phyloP scores from a whole-genome alignment of 108 stramenopile genomes.

The Epithemia pelagica region DNA sequence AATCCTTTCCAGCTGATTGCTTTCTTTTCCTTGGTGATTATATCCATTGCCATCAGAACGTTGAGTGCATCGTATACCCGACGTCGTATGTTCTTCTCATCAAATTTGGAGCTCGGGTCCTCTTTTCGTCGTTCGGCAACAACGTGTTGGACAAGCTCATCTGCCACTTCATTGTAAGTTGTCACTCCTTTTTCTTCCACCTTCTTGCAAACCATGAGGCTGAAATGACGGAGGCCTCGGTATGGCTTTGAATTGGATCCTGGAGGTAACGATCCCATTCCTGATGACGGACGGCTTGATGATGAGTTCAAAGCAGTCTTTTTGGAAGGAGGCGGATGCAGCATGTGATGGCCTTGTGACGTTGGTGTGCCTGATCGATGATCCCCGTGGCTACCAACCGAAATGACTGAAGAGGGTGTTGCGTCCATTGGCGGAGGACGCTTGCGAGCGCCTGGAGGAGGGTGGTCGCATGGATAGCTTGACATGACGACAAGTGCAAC shows the following conservation, averaged over 20 bases:
- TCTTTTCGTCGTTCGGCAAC: constrained; percentile 41
- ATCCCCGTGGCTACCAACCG: background rate
- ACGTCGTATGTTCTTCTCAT: constrained; percentile 87
- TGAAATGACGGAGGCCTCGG: constrained; percentile 88
- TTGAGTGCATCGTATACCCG: constrained; percentile 95
- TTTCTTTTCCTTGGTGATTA: constrained; percentile 87
- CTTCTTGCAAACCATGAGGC: constrained; percentile 88
- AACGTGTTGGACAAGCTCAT: constrained; percentile 77
- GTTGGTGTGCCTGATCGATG: background rate
- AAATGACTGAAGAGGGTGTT: too few species aligned
- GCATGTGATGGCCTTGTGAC: background rate
- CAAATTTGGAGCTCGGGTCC: constrained; percentile 57
- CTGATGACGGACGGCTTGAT: background rate
- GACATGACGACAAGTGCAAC: background rate
- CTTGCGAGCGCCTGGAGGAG: background rate
- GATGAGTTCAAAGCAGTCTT: background rate
- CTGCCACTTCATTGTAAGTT: constrained; percentile 93
- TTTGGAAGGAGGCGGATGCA: background rate
- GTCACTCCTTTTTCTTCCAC: constrained; percentile 91
- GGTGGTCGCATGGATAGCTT: background rate
- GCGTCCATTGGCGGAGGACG: background rate
- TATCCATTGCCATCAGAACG: constrained; percentile 94
- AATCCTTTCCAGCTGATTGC: constrained; percentile 85
- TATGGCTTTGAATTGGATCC: constrained; percentile 11
- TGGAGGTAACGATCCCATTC: background rate